Base-by-base conservation (phyloP, 768 basidiomycete genomes). In the Sarcomyxa edulis region DNA sequence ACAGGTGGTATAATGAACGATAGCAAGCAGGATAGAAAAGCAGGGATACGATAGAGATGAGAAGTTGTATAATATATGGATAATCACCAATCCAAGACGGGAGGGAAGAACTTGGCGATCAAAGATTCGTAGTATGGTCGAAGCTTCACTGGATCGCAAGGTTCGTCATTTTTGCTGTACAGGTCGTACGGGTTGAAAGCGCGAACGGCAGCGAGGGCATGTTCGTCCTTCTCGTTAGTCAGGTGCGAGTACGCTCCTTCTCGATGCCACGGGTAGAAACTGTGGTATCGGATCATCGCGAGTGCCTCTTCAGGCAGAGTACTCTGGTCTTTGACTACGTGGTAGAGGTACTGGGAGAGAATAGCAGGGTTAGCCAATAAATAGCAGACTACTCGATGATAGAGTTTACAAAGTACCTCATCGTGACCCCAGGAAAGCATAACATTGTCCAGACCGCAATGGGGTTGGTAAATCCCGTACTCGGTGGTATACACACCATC, bases 211-310 rank as follows among this genome's bases (percentile, higher is more conserved):
- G 70, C 75, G 22, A 90, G 74, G 14, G 76, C 68, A 37, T 64
- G 63, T 42, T 60, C 47, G 57, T 90, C 87, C 38, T 80, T 78
- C 12, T 82, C 82, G 55, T 81, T 81, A 46, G 76, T 81, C 32
- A 95, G 75, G 53, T 93, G 83, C 15, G 58, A 55, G 64, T 95
- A 95, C 1, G 91, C 92, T 39, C 73, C 73, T 54, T 93, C 92
- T 29, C 91, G 74, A 60, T 95, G 92, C 91, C 89, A 93, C 61
- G 92, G 91, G 64, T 94, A 95, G 71, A 94, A 95, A 51, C 84
- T 88, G 64, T 94, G 92, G 57, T 89, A 95, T 22, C 92, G 79
- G 53, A 95, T 90, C 91, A 95, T 95, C 6, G 84, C 81, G 20
- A 95, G 69, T 0, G 74, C 91, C 49, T 88, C 91, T 26, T 72